Evolutionary conservation across 345 rosid genomes (phyloP), one percentile per base, ranked within the genome.

Genomic region (Rubroshorea leprosula): DNA sequence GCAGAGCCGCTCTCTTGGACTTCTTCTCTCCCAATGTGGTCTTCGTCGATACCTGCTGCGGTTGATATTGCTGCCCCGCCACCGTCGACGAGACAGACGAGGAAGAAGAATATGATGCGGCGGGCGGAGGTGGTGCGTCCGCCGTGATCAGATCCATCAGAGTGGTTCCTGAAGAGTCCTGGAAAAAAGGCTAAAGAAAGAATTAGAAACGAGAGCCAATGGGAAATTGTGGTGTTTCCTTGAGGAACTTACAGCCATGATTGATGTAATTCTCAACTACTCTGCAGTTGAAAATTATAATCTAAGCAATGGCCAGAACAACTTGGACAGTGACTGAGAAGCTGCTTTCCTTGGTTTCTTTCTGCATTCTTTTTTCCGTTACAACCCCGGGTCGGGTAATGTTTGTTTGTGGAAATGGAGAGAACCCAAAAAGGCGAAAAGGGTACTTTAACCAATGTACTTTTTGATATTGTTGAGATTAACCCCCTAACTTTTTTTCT

Each of bases 61-160:
- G 55, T 58, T 55, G 44, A 12, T 63, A 62, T 45, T 26, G 8
- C 24, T 61, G 49, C 26, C 58, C 25, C 39, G 78, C 51, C 10
- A 76, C 44, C 9, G 76, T 44, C 1, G 76, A 59, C 21, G 78
- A 23, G 24, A 76, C 23, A 7, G 80, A 17, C 0, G 86, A 44
- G 23, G 79, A 60, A 0, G 80, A 51, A 8, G 85, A 54, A 12
- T 89, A 59, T 1, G 79, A 48, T 46, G 85, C 31, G 21, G 86
- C 62, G 35, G 79, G 76, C 22, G 68, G 49, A 1, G 80, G 71
- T 4, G 80, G 29, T 23, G 99, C 96, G 66, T 93, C 99, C 20
- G 97, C 89, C 65, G 97, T 78, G 49, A 93, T 93, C 77, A 89
- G 90, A 89, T 93, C 99, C 99, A 93, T 93, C 62, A 93, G 80